These are phyloP conservation scores for Paramecium bursaria DNA, from an alignment of 73 alveolate species.

Conservation along the genomic window DNA sequence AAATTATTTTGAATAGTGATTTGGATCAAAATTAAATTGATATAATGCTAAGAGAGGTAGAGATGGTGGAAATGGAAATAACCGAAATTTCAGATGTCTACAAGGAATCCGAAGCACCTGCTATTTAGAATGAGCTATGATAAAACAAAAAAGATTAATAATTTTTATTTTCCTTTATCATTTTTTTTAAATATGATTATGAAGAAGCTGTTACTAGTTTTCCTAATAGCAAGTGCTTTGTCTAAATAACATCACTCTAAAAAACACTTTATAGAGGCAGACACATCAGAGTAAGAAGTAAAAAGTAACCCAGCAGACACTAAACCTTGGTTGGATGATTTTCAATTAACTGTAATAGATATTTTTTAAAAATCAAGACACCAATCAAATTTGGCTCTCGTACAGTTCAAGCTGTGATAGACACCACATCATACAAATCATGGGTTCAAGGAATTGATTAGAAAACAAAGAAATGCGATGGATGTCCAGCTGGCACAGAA, in stretches of 20 bases:
- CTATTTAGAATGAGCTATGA: too few relatives aligned
- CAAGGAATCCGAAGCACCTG: background rate
- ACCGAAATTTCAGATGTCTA: background rate
- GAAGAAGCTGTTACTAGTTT: too few relatives aligned
- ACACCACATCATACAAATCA: conserved; percentile 30
- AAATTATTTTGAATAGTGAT: background rate
- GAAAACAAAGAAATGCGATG: conserved; percentile 15
- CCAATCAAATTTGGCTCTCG: conserved; percentile 11
- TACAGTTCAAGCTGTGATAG: background rate
- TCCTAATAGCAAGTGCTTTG: too few relatives aligned
- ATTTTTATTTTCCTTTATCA: too few relatives aligned
- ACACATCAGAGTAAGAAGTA: background rate
- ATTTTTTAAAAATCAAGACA: background rate
- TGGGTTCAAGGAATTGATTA: conserved; percentile 48
- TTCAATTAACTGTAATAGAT: background rate
- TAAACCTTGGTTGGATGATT: background rate
- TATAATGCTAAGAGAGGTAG: background rate
- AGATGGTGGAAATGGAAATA: background rate
- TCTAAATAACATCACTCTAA: too few relatives aligned
- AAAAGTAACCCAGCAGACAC: background rate
- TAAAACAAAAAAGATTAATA: too few relatives aligned
- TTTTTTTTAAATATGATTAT: too few relatives aligned
- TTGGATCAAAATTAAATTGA: background rate
- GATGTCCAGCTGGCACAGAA: conserved; percentile 34
- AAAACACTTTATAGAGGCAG: too few relatives aligned